A percentile compares a stretch with the other conserved stretches of the same genome.
Evolutionary conservation across 306 rosid genomes (phyloP).

Genomic region (Medicago arabica): DNA sequence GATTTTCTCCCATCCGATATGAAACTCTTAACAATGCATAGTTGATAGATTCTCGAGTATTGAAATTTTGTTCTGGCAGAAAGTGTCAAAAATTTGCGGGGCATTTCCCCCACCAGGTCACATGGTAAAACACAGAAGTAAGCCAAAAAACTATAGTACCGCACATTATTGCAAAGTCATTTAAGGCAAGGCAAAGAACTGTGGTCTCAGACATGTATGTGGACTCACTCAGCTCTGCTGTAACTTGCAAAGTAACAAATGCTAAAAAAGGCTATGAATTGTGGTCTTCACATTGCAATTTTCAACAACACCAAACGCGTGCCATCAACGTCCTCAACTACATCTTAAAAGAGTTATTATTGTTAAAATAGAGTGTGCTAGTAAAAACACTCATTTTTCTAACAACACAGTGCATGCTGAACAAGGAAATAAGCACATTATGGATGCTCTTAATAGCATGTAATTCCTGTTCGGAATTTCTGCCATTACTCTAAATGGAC

Average conservation of each 20-base stretch:
- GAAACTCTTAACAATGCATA: no score
- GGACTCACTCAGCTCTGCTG: not conserved
- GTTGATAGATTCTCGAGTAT: not conserved
- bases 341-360: no score
- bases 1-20: no score
- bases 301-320: not conserved
- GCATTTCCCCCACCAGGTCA: conserved; percentile 36
- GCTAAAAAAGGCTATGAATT: not conserved
- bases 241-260: not conserved
- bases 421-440: no score
- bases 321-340: not conserved
- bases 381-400: no score
- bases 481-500: not conserved
- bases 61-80: not conserved
- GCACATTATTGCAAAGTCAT: conserved; percentile 45
- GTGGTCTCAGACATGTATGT: not conserved
- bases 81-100: conserved; percentile 36
- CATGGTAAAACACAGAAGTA: conserved; percentile 47
- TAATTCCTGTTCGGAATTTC: not conserved
- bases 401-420: no score
- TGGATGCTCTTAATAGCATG: no score
- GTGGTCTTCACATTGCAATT: not conserved
- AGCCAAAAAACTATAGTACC: conserved; percentile 31
- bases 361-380: no score
- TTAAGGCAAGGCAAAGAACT: conserved; percentile 44